phyloP scores from a whole-genome alignment of 208 protist species.

The Crithidia mellificae region DNA sequence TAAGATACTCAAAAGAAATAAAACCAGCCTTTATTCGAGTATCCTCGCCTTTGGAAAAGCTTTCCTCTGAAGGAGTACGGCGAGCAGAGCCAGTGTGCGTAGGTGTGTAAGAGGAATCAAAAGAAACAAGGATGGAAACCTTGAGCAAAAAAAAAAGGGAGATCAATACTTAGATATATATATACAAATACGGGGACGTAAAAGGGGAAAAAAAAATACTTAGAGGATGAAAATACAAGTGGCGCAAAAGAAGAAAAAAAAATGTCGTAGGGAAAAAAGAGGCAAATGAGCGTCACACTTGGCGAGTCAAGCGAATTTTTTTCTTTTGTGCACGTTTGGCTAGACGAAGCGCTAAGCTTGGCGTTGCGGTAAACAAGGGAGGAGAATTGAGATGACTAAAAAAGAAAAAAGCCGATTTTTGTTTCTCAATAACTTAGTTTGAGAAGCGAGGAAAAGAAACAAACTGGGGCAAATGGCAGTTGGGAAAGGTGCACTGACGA shows the following conservation, averaged over 20 bases:
- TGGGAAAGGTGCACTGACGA: too few species aligned
- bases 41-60: not conserved
- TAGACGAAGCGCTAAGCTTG: too few species aligned
- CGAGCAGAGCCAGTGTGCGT: not conserved
- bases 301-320: not conserved
- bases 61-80: not conserved
- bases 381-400: not conserved
- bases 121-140: not conserved
- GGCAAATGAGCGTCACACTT: not conserved
- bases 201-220: too few species aligned
- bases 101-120: not conserved
- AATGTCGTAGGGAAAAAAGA: not conserved
- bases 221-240: too few species aligned
- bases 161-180: too few species aligned
- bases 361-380: too few species aligned
- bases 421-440: not conserved
- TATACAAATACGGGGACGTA: too few species aligned
- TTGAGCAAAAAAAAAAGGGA: not conserved
- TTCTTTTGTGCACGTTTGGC: not conserved
- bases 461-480: too few species aligned
- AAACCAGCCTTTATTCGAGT: not conserved
- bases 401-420: not conserved
- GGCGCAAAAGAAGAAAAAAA: too few species aligned
- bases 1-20: not conserved
- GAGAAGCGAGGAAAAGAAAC: not conserved